Evolutionary conservation across 2,329 filamentous ascomycete species (phyloP).

Genomic region (Apiospora arundinis): DNA sequence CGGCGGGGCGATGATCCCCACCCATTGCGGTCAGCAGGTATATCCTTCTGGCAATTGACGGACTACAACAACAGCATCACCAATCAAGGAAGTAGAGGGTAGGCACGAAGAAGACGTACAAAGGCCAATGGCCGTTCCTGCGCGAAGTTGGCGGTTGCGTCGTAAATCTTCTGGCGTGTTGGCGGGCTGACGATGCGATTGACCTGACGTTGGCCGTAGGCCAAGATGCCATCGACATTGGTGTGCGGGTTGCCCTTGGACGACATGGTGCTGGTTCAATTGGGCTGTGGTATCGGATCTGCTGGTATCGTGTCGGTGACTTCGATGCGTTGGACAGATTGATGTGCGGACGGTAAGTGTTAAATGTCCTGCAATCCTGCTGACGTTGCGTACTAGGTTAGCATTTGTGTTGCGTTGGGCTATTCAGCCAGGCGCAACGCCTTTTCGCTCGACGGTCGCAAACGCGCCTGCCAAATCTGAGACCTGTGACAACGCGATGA

Average conservation of each 20-base stretch:
- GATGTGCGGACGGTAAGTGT: neutral
- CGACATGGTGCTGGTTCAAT: slow-evolving; percentile 24
- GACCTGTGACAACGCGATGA: slow-evolving; percentile 10
- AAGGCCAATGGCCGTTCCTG: slow-evolving; percentile 71
- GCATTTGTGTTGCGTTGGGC: too few species aligned
- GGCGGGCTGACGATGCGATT: slow-evolving; percentile 64
- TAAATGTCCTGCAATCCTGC: neutral
- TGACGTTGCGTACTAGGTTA: neutral
- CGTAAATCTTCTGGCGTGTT: slow-evolving; percentile 62
- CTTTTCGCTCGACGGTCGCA: neutral
- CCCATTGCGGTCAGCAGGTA: too few species aligned
- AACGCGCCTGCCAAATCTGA: neutral
- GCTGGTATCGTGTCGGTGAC: neutral
- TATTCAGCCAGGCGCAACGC: slow-evolving; percentile 7
- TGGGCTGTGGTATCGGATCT: neutral
- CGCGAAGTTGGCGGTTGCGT: slow-evolving; percentile 61
- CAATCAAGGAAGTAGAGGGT: too few species aligned
- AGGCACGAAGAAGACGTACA: too few species aligned
- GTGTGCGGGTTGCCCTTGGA: slow-evolving; percentile 30
- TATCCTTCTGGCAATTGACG: too few species aligned
- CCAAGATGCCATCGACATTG: slow-evolving; percentile 43
- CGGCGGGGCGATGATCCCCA: neutral
- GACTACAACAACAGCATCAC: too few species aligned
- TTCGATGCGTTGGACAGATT: neutral
- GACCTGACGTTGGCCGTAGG: slow-evolving; percentile 51